Evolutionary conservation across 2,329 filamentous ascomycete genomes (phyloP), one percentile per base, ranked within the genome.

Genomic region (Fusarium pseudoanthophilum): DNA sequence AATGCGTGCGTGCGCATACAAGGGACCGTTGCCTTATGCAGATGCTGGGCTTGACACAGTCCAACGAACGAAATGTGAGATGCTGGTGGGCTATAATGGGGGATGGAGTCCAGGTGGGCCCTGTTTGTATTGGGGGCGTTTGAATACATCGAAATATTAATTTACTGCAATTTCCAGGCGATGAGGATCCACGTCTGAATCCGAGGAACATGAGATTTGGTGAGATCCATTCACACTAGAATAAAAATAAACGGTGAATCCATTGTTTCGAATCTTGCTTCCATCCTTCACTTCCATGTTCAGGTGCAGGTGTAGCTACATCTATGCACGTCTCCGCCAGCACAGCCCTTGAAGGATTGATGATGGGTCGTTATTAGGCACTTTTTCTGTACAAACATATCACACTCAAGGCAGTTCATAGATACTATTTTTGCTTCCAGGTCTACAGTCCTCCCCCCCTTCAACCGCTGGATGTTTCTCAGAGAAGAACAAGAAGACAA

Each of bases 121-220:
- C 63, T 66, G 60, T 64, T 69, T 69, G 56, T 71, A 73, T 72
- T 74, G 64, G 71, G 71, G 71, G 71, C 67, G 37, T 67, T 74
- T 67, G 66, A 66, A 61, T 70, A 72, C 60, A 55, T 67, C 42
- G 40, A 67, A 67, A 67, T 61, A 57, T 57, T 71, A 58, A 49
- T 61, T 67, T 58, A 49, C 72, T 74, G 71, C 48, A 74, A 74
- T 74, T 74, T 74, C 71, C 71, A 74, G 71, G 36, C 63, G 51
- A 64, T 45, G 71, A 55, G 71, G 71, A 69, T 63, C 71, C 71
- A 73, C 67, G 65, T 51, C 53, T 48, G 64, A 56, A 49, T 57
- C 52, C 43, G 48, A 61, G 56, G 40, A 53, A 40, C 40, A 62
- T 43, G 42, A 37, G 52, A 51, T 36, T 52, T 61, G 42, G 40